Conservation (phyloP, 805 yeast species). For the Danielia reshetovae region DNA sequence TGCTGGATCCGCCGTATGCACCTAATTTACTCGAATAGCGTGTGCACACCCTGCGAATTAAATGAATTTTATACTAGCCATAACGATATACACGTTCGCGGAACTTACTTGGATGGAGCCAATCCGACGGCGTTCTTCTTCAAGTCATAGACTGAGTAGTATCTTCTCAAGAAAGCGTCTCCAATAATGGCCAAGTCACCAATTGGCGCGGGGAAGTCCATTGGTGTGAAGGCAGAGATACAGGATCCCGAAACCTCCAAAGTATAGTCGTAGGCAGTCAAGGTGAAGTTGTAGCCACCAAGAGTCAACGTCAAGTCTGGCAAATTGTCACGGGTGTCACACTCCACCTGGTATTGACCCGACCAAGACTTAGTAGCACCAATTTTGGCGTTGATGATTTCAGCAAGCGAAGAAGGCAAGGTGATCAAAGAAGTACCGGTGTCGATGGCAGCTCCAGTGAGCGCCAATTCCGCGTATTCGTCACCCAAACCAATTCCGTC, state of each 20-base stretch:
- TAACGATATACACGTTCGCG: too few species aligned
- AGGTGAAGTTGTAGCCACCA: conserved; percentile 87
- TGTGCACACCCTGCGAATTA: too few species aligned
- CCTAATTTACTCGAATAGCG: too few species aligned
- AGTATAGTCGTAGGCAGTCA: conserved; percentile 86
- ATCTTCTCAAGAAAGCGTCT: conserved; percentile 94
- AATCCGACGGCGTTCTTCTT: conserved; percentile 92
- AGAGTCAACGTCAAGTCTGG: conserved; percentile 92
- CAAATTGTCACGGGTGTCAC: conserved; percentile 75
- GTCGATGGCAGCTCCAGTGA: conserved; percentile 95
- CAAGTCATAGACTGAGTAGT: conserved; percentile 90
- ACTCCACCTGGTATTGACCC: conserved; percentile 93
- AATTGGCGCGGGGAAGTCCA: conserved; percentile 96
- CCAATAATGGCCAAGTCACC: conserved; percentile 97
- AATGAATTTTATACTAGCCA: too few species aligned
- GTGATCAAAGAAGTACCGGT: conserved; percentile 97
- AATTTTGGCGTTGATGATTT: conserved; percentile 88
- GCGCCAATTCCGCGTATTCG: conserved; percentile 77
- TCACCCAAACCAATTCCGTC: conserved; percentile 90
- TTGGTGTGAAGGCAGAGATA: conserved; percentile 92
- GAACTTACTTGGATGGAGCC: too few species aligned
- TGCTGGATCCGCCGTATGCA: too few species aligned
- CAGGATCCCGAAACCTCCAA: conserved; percentile 93
- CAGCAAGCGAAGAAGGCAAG: conserved; percentile 92
- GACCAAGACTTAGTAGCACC: conserved; percentile 98